A percentile compares a stretch with the other conserved stretches of the same genome.
phyloP scores from a whole-genome alignment of 148 eudicot species.

The Camellia lanceoleosa region DNA sequence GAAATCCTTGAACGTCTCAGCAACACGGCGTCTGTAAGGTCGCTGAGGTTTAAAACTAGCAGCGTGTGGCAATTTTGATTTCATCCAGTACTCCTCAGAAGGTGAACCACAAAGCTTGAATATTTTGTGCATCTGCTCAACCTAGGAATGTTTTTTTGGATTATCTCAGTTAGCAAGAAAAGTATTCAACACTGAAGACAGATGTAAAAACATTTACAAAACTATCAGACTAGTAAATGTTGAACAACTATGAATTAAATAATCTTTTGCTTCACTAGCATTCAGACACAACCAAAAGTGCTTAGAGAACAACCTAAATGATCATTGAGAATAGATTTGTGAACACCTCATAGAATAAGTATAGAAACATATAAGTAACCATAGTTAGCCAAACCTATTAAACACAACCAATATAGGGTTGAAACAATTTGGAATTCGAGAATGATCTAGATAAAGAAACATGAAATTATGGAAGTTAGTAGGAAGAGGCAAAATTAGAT shows the following conservation, averaged over 20 bases:
- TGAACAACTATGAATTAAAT: neutral
- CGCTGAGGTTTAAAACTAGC: constrained; percentile 80
- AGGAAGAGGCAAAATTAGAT: neutral
- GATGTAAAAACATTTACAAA: neutral
- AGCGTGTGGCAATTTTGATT: constrained; percentile 64
- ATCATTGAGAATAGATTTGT: neutral
- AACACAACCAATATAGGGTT: neutral
- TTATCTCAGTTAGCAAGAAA: neutral
- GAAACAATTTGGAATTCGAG: neutral
- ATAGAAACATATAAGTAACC: neutral
- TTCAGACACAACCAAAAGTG: neutral
- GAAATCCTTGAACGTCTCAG: constrained; percentile 66
- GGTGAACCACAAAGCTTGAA: constrained; percentile 99
- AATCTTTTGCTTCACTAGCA: neutral
- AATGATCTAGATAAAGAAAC: neutral
- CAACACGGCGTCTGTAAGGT: constrained; percentile 60
- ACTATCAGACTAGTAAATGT: neutral
- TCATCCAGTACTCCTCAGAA: constrained; percentile 82
- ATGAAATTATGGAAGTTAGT: neutral
- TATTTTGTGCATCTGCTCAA: constrained; percentile 96
- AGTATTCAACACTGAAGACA: neutral
- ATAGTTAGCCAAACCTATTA: neutral
- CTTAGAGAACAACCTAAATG: neutral
- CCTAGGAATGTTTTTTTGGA: constrained; percentile 36
- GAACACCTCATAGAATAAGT: neutral